Evolutionary conservation across 139 green algal species (phyloP).

Genomic region (Micractinium sp.): DNA sequence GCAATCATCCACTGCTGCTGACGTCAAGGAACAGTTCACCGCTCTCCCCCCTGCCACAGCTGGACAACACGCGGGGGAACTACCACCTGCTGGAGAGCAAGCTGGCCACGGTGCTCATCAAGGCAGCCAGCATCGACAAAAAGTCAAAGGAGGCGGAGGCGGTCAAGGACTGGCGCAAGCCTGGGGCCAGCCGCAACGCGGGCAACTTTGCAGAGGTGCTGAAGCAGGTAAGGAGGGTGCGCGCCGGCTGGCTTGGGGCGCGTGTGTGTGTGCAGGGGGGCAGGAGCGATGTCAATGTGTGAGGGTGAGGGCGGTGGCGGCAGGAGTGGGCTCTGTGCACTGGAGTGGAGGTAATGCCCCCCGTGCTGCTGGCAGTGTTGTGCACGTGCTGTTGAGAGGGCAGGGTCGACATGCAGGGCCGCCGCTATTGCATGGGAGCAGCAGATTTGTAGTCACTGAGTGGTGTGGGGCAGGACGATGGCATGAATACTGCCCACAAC

Average conservation of each 20-base stretch:
- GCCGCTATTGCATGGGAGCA: no score
- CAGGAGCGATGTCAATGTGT: not conserved
- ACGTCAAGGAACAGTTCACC: no score
- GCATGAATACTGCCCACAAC: no score
- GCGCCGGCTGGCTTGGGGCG: no score
- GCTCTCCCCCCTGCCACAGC: slow-evolving; percentile 8
- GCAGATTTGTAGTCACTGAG: no score
- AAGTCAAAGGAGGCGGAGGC: slow-evolving; percentile 13
- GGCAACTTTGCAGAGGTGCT: slow-evolving; percentile 23
- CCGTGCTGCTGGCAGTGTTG: not conserved
- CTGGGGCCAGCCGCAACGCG: not conserved
- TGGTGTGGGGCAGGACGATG: no score
- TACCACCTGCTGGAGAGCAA: slow-evolving; percentile 65
- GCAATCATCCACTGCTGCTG: no score
- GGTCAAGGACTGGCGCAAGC: slow-evolving; percentile 40
- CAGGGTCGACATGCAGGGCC: no score
- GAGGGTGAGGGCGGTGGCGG: not conserved
- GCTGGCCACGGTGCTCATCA: slow-evolving; percentile 49
- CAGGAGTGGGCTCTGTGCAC: not conserved
- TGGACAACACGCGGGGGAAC: slow-evolving; percentile 55
- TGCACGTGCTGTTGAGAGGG: not conserved
- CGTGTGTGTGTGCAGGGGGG: no score
- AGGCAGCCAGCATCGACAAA: slow-evolving; percentile 53
- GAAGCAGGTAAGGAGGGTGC: slow-evolving; percentile 1
- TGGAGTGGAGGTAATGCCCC: no score